phyloP scores from a whole-genome alignment of 2,329 filamentous ascomycete genomes.

The Zymoseptoria crescenta region DNA sequence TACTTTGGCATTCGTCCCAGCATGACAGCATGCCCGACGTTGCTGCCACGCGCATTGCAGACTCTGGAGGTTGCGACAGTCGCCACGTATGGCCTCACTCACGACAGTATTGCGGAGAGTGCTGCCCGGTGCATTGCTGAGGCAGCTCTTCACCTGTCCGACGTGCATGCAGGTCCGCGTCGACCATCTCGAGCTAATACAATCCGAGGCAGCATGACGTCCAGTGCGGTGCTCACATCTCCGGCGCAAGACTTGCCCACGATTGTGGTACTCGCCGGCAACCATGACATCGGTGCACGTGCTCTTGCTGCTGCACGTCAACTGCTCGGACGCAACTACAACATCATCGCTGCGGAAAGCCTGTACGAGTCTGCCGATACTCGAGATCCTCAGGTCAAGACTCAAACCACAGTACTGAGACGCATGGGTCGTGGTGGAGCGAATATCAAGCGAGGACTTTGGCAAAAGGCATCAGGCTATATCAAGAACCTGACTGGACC shows the following conservation, averaged over 20 bases:
- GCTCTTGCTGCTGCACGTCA: conserved; percentile 81
- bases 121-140: conserved; percentile 83
- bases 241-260: conserved; percentile 43
- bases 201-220: conserved; percentile 54
- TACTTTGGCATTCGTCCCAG: conserved; percentile 48
- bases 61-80: conserved; percentile 88
- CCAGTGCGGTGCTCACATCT: conserved; percentile 46
- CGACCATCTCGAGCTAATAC: conserved; percentile 25
- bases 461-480: conserved; percentile 49
- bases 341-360: conserved; percentile 74
- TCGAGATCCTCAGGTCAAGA: conserved; percentile 68
- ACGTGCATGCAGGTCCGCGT: conserved; percentile 16
- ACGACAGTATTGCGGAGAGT: conserved; percentile 88
- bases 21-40: conserved; percentile 48
- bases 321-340: conserved; percentile 71
- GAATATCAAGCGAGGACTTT: conserved; percentile 50
- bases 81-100: conserved; percentile 75
- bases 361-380: conserved; percentile 77
- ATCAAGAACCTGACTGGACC: conserved; percentile 52
- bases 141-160: conserved; percentile 51
- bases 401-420: conserved; percentile 76
- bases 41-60: conserved; percentile 73
- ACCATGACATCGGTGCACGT: conserved; percentile 79
- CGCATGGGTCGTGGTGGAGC: conserved; percentile 56
- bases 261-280: conserved; percentile 81